Base-by-base conservation (phyloP, 1,284 basidiomycete species). In the Heterobasidion annosum region DNA sequence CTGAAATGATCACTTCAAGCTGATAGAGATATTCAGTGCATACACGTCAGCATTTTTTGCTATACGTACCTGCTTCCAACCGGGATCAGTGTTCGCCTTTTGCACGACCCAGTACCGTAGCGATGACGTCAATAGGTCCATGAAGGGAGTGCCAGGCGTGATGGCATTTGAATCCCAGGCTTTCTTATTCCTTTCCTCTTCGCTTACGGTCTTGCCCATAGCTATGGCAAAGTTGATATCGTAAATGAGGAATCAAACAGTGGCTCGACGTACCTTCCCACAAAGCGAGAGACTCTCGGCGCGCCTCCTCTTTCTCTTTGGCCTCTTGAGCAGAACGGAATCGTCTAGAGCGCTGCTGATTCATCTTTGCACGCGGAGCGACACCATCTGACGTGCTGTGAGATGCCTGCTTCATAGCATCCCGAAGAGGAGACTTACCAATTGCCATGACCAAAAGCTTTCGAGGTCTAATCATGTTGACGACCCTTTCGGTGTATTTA, bases 161-260 rank as follows among this genome's bases (percentile, higher is more conserved):
- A 99, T 99, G 48, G 95, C 96, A 67, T 99, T 99, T 2, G 91
- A 91, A 67, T 99, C 97, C 97, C 97, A 99, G 0, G 90, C 73
- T 66, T 88, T 88, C 68, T 92, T 89, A 61, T 86, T 82, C 68
- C 84, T 86, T 57, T 90, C 89, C 51, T 92, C 88, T 16, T 98
- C 93, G 19, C 82, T 88, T 19, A 97, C 74, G 18, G 81, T 77
- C 66, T 98, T 91, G 4, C 97, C 96, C 90, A 95, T 93, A 8
- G 88, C 91, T 91, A 57, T 13, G 50, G 54, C 10, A 16, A 35
- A 32, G 9, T 8, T 34, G 57, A 10, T 58, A 50, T 48, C 7
- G 19, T 49, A 32, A 33, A 34, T 48, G n/a, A 4, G n/a, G 2
- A 48, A 48, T 25, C 8, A 52, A 53, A 48, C 5, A 46, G 51